Conservation (phyloP, 1,139 yeast species). For the Scheffersomyces insectosa region DNA sequence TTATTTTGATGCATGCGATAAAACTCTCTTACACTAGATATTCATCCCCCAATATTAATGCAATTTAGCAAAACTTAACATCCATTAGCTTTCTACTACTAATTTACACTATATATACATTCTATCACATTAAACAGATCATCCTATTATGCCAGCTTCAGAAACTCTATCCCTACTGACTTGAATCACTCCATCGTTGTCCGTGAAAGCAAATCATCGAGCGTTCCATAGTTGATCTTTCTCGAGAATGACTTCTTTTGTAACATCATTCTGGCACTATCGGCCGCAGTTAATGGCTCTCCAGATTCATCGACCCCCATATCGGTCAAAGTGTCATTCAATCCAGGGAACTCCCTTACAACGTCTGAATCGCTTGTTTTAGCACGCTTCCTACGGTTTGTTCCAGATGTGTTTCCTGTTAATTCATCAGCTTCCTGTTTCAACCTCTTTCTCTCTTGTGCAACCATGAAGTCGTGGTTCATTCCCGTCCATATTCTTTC, state of each 20-base stretch:
- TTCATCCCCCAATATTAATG: too few species aligned
- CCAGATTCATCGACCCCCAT: conserved; percentile 48
- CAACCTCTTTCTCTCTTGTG: conserved; percentile 81
- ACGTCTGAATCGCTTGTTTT: conserved; percentile 13
- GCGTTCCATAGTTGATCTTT: conserved; percentile 83
- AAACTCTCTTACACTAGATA: too few species aligned
- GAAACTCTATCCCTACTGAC: neutral
- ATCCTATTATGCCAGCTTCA: neutral
- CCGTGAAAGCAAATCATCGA: conserved; percentile 57
- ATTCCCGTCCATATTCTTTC: conserved; percentile 86
- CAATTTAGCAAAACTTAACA: too few species aligned
- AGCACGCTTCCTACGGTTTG: conserved; percentile 39
- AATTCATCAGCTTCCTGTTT: conserved; percentile 85
- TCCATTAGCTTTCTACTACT: too few species aligned
- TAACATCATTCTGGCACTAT: conserved; percentile 70
- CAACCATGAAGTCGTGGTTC: conserved; percentile 81
- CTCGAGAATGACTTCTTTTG: conserved; percentile 73
- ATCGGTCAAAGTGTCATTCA: conserved; percentile 38
- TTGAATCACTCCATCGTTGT: neutral
- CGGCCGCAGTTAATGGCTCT: conserved; percentile 60
- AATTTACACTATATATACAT: too few species aligned
- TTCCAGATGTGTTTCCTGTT: conserved; percentile 68
- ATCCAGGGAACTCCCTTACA: conserved; percentile 25
- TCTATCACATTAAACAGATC: too few species aligned
- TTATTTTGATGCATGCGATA: too few species aligned